These are phyloP conservation scores for Mucor sp. DNA, from an alignment of 371 early-diverging fungal genomes.

Conservation along the genomic window DNA sequence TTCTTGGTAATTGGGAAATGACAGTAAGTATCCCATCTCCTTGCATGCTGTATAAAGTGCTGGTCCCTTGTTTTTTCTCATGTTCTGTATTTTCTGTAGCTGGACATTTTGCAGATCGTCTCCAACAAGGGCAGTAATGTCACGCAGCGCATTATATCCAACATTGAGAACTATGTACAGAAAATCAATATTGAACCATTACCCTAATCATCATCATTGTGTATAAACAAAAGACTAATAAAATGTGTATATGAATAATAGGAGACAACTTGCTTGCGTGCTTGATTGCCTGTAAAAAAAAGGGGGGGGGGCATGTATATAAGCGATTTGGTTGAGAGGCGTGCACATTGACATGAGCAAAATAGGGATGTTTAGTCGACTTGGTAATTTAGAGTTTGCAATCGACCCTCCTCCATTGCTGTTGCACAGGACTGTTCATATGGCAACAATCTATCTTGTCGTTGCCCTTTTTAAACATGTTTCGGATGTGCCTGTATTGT, in stretches of 20 bases:
- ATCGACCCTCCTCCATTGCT: background rate
- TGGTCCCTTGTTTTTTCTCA: background rate
- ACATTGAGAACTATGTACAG: slow-evolving; percentile 43
- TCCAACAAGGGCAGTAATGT: slow-evolving; percentile 41
- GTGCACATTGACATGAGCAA: background rate
- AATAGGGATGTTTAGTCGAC: background rate
- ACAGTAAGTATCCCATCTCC: slow-evolving; percentile 30
- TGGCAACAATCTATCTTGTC: background rate
- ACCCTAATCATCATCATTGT: background rate
- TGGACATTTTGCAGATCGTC: slow-evolving; percentile 46
- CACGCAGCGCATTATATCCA: slow-evolving; percentile 39
- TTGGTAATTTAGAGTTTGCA: background rate
- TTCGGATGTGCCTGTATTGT: background rate
- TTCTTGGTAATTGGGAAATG: slow-evolving; percentile 64
- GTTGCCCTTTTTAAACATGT: background rate
- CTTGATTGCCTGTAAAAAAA: no score
- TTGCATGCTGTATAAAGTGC: background rate
- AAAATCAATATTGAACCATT: slow-evolving; percentile 24
- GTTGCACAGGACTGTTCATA: background rate
- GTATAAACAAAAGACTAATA: background rate
- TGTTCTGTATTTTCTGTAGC: slow-evolving; percentile 10
- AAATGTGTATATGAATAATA: background rate
- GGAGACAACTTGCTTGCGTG: background rate
- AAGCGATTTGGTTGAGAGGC: background rate
- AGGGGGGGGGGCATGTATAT: background rate